Base-by-base conservation (phyloP, 495 filamentous ascomycete genomes). In the Penicillium subrubescens region DNA sequence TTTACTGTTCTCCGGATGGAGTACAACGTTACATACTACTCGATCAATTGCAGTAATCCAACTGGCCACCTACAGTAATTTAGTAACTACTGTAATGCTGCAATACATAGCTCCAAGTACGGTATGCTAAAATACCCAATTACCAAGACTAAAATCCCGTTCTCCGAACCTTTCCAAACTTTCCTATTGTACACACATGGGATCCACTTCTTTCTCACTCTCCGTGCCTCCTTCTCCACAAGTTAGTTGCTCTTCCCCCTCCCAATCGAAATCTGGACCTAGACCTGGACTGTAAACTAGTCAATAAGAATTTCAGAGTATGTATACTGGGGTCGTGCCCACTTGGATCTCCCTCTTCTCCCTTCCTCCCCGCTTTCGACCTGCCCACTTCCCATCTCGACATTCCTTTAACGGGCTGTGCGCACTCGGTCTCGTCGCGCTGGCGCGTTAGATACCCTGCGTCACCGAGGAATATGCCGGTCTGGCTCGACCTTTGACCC, bases 391-490 rank as follows among this genome's bases (percentile, higher is more conserved):
- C 39, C 31, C 17, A 21, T 48, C 44, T 61, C 55, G 57, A 61
- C 66, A 54, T 31, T 61, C 54, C 48, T 64, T 64, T 25, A 25
- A 25, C 51, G 41, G 62, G 56, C 44, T 57, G 52, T 25, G 53
- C 46, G 60, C 61, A 60, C 48, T 57, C 35, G 67, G 62, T 53
- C 51, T 65, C 37, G 59, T 71, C 71, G 71, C 71, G 71, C 71
- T 65, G 71, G 71, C 71, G 71, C 71, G 70, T 71, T 66, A 54
- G 46, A 60, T 64, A 63, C 46, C 39, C 54, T 29, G 53, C 27
- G 37, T 41, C 46, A 15, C 52, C n/a, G 21, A 50, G 57, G 63
- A 67, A 62, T 63, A 72, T 72, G 71, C 62, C 41, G 46, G 31
- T 44, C 59, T 35, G 52, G 50, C 37, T 52, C 63, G 27, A 67